phyloP scores from a whole-genome alignment of 2,329 filamentous ascomycete genomes.

The Fusarium miscanthi region DNA sequence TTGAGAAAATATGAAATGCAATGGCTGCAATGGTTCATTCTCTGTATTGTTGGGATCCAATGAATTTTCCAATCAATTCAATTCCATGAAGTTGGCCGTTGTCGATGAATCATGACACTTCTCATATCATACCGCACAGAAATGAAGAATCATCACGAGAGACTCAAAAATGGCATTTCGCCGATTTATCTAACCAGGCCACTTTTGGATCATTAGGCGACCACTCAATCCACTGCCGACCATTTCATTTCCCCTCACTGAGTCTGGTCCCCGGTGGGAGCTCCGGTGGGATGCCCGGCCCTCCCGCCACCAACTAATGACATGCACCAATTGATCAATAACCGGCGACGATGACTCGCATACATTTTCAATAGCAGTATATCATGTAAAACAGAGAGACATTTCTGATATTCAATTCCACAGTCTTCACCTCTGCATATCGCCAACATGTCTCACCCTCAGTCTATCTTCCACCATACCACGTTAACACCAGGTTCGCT shows the following conservation, averaged over 20 bases:
- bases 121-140: not conserved
- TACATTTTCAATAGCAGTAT: not conserved
- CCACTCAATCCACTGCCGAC: not conserved
- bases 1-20: too few species aligned
- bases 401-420: rapidly evolving
- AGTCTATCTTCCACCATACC: slow-evolving; percentile 20
- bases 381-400: rapidly evolving
- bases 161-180: not conserved
- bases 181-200: not conserved
- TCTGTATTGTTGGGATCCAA: too few species aligned
- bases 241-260: not conserved
- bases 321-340: not conserved
- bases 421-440: rapidly evolving
- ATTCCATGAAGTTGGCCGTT: rapidly evolving
- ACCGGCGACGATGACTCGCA: not conserved
- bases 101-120: rapidly evolving
- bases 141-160: not conserved
- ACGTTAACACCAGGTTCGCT: slow-evolving; percentile 3
- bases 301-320: not conserved
- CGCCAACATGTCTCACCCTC: slow-evolving; percentile 27
- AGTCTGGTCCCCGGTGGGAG: not conserved
- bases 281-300: not conserved
- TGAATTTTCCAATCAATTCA: too few species aligned
- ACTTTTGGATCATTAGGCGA: not conserved
- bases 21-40: too few species aligned